Conservation (phyloP, 2,329 filamentous ascomycete genomes). For the Tympanopsis confertula region DNA sequence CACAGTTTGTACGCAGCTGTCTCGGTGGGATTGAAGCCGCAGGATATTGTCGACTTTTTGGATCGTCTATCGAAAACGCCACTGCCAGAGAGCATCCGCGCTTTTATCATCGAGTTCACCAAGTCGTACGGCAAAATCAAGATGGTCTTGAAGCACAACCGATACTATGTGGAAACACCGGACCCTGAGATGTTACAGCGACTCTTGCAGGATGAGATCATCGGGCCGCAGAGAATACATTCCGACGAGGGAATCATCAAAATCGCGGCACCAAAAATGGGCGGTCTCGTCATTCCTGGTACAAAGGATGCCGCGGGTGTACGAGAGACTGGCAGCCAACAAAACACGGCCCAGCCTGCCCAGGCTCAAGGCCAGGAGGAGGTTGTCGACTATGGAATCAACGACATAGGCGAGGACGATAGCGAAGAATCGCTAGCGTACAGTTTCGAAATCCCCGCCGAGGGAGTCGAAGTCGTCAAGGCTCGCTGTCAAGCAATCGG, state of each 20-base stretch:
- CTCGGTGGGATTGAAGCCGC: conserved; percentile 78
- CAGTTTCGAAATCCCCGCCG: conserved; percentile 79
- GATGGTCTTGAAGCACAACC: conserved; percentile 85
- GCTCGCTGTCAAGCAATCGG: conserved; percentile 80
- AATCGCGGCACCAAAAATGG: conserved; percentile 74
- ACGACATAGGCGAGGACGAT: conserved; percentile 73
- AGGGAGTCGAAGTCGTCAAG: conserved; percentile 74
- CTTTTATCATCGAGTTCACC: conserved; percentile 70
- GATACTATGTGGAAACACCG: conserved; percentile 85
- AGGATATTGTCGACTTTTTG: conserved; percentile 81
- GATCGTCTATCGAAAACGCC: conserved; percentile 83
- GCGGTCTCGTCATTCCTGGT: conserved; percentile 79
- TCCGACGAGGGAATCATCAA: conserved; percentile 60
- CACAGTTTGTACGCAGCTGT: conserved; percentile 93
- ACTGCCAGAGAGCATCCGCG: conserved; percentile 66
- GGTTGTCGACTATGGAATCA: conserved; percentile 60
- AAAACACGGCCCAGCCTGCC: conserved; percentile 15
- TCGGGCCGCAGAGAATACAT: conserved; percentile 69
- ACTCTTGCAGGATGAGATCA: conserved; percentile 73
- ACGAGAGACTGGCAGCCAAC: too few species aligned
- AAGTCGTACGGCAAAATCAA: conserved; percentile 92
- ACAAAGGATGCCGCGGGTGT: conserved; percentile 87
- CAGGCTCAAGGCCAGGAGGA: conserved; percentile 40
- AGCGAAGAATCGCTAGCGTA: conserved; percentile 82
- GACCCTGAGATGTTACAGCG: conserved; percentile 78